Conservation (phyloP, 148 eudicot genomes). For the Salicornia ramosissima region DNA sequence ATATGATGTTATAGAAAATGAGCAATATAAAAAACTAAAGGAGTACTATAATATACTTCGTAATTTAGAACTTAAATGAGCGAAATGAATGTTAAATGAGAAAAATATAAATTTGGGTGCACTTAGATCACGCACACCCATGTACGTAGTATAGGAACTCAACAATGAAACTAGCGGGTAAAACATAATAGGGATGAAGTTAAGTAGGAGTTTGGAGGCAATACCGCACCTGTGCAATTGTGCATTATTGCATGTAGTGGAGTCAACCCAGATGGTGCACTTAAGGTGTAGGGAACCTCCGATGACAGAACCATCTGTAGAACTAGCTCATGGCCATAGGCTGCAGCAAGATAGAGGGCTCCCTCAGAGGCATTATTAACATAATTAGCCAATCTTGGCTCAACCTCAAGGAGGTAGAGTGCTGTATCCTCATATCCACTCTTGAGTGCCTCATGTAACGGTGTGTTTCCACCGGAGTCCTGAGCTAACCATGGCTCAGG, state of each 20-base stretch:
- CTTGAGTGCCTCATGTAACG: conserved; percentile 38
- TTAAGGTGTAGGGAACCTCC: conserved; percentile 19
- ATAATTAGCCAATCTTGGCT: conserved; percentile 24
- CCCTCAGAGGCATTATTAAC: conserved; percentile 34
- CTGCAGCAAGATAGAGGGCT: conserved; percentile 34
- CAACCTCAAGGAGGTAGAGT: conserved; percentile 25
- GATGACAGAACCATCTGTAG: conserved; percentile 25
- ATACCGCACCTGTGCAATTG: conserved; percentile 31
- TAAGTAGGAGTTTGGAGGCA: background rate
- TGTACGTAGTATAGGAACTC: too few species aligned
- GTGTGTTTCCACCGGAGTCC: conserved; percentile 37
- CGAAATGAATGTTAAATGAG: too few species aligned
- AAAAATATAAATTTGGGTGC: too few species aligned
- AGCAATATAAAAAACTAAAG: too few species aligned
- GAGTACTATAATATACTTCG: too few species aligned
- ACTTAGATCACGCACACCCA: too few species aligned
- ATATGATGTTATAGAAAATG: too few species aligned
- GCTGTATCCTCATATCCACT: conserved; percentile 29
- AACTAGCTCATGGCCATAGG: conserved; percentile 30
- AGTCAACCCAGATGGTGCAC: conserved; percentile 35
- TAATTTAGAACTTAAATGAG: too few species aligned
- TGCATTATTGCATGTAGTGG: conserved; percentile 38
- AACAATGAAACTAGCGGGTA: too few species aligned
- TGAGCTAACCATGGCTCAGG: conserved; percentile 38
- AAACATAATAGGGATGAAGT: background rate